Evolutionary conservation across 1,284 basidiomycete genomes (phyloP), one percentile per base, ranked within the genome.

Genomic region (Trametes sp.): DNA sequence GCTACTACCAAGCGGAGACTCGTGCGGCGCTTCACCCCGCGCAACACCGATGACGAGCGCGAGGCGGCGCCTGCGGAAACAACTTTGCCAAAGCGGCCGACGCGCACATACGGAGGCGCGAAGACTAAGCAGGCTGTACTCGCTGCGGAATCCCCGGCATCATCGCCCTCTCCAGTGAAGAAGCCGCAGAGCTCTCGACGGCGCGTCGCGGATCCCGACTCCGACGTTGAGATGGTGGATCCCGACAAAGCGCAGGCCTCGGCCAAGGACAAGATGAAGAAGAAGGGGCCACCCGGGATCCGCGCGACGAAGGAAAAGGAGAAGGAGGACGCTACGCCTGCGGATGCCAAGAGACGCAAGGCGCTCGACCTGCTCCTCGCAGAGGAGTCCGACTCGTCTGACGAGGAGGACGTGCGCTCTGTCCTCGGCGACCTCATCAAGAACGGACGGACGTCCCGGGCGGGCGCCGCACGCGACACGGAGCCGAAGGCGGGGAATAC

Each of bases 161-260:
- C 66, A 19, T 55, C 61, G 2, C 61, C 63, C 31, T 50, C 63
- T n/a, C 38, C 65, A 16, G 51, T 63, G 58, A 61, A 61, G 67
- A 57, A 66, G 48, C 58, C 59, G n/a, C 26, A 51, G 38, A 56
- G 48, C 23, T 33, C 21, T 28, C 45, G 54, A 7, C 38, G 55
- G 28, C 57, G 56, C 21, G 35, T n/a, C 24, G 31, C 35, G 13
- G 55, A 41, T 14, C 21, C 26, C n/a, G 67, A 69, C 21, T 65
- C 67, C 4, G 61, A 62, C 13, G 54, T 61, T 8, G 59, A 52
- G 44, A 61, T 58, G 57, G 62, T 55, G 13, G 46, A 29, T 21
- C 42, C 50, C 23, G 50, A 46, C 51, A 58, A 67, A 56, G 62
- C 54, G 16, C 59, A 63, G 49, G 41, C 38, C 13, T 51, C 51